Evolutionary conservation across 1,139 yeast species (phyloP).

Genomic region (Yamadazyma sp.): DNA sequence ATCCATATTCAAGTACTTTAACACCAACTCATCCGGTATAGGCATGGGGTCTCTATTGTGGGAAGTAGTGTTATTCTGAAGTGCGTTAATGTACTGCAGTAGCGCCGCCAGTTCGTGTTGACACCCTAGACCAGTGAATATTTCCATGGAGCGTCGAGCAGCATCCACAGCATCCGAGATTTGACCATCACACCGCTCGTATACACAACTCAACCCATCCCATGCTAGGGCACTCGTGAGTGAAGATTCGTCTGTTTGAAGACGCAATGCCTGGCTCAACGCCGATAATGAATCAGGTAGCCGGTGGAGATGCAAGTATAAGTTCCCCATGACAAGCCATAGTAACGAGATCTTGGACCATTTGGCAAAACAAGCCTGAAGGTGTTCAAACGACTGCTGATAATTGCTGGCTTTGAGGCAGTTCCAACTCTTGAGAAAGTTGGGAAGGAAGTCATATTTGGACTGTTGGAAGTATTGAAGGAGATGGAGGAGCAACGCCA

Average conservation of each 20-base stretch:
- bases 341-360: conserved; percentile 57
- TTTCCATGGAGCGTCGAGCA: conserved; percentile 50
- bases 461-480: conserved; percentile 12
- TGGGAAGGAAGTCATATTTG: conserved; percentile 49
- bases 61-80: not conserved
- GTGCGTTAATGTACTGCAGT: not conserved
- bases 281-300: conserved; percentile 67
- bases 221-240: conserved; percentile 60
- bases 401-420: conserved; percentile 48
- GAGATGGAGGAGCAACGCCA: conserved; percentile 8
- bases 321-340: conserved; percentile 66
- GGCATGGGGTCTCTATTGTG: conserved; percentile 5
- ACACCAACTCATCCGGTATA: conserved; percentile 5
- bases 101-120: not conserved
- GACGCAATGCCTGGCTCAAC: conserved; percentile 60
- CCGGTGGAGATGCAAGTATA: conserved; percentile 59
- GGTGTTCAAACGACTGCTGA: conserved; percentile 54
- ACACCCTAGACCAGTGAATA: conserved; percentile 30
- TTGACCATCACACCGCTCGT: conserved; percentile 63
- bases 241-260: conserved; percentile 49
- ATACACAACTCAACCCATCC: conserved; percentile 66
- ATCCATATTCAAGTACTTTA: conserved; percentile 6
- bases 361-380: conserved; percentile 56
- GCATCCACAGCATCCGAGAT: conserved; percentile 61
- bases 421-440: conserved; percentile 58